Base-by-base conservation (phyloP, 352 stramenopile genomes). In the Globisporangium spiculum region DNA sequence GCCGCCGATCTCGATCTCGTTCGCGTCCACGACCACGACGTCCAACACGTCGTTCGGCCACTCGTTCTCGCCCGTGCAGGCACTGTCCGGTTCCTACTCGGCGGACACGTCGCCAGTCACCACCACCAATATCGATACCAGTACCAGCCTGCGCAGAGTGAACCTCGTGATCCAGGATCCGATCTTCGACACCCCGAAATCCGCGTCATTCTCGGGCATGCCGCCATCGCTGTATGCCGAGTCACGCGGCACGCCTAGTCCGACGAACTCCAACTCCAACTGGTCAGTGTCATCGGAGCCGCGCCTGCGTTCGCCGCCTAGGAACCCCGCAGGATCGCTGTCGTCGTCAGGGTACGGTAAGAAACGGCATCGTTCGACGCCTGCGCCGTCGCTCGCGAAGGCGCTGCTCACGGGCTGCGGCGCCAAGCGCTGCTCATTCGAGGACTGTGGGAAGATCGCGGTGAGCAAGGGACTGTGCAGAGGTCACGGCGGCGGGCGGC, bases 381-480 rank as follows among this genome's bases (percentile, higher is more conserved):
- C 80, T 26, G 77, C 77, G 48, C 77, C 77, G 16, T 84, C 77
- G 22, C 58, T 84, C 10, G 75, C 75, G 18, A 70, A 77, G 18
- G 75, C 77, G 18, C 64, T 84, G 50, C 63, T 80, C n/a, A 81
- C 77, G 4, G 80, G 79, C 14, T 86, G 79, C 30, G 85, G 83
- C 0, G 82, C 83, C 46, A 91, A 91, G 72, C 81, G 80, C 22
- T 96, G 88, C 72, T 83, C 76, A 0, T 79, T 85, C 26, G 73
- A 81, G n/a, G 78, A 78, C 44, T 96, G 88, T 34, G 80, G 78
- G 48, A 91, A 91, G 66, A 90, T 88, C 48, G 83, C 83, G 38
- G 86, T 94, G 60, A 90, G 88, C 68, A 88, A 88, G 60, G 83
- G 84, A 4, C 68, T 84, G 1, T 93, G 86, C 67, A 82, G 86